phyloP scores from a whole-genome alignment of 768 basidiomycete species.

The Lentinus brumalis region DNA sequence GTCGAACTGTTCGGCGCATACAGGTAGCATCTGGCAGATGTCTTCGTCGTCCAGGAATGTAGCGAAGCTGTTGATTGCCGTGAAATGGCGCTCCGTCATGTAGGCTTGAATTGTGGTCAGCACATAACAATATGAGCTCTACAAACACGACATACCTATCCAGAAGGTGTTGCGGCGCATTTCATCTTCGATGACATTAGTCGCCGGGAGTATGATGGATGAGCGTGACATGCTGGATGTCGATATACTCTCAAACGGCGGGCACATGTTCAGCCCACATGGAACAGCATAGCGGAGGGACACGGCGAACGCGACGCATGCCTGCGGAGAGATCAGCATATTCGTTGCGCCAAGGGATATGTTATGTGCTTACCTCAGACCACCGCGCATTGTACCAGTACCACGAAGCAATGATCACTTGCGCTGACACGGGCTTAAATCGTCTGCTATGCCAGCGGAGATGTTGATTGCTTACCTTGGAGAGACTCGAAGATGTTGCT shows the following conservation, averaged over 20 bases:
- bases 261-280: slow-evolving; percentile 68
- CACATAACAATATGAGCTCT: not conserved
- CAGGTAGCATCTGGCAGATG: slow-evolving; percentile 69
- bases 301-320: slow-evolving; percentile 60
- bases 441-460: not conserved
- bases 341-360: not conserved
- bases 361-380: slow-evolving; percentile 56
- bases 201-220: slow-evolving; percentile 63
- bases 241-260: slow-evolving; percentile 68
- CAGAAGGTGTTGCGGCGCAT: slow-evolving; percentile 73
- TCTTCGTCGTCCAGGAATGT: slow-evolving; percentile 73
- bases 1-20: slow-evolving; percentile 60
- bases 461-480: slow-evolving; percentile 49
- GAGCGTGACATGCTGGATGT: slow-evolving; percentile 50
- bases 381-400: slow-evolving; percentile 78
- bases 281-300: slow-evolving; percentile 61
- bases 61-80: slow-evolving; percentile 72
- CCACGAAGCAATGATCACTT: slow-evolving; percentile 68
- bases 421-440: slow-evolving; percentile 41
- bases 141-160: slow-evolving; percentile 20
- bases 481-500: slow-evolving; percentile 58
- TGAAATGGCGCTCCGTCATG: slow-evolving; percentile 64
- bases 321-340: slow-evolving; percentile 36
- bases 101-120: slow-evolving; percentile 40
- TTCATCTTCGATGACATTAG: slow-evolving; percentile 68